Base-by-base conservation (phyloP, 441 rosid species). In the Eutrema salsugineum region DNA sequence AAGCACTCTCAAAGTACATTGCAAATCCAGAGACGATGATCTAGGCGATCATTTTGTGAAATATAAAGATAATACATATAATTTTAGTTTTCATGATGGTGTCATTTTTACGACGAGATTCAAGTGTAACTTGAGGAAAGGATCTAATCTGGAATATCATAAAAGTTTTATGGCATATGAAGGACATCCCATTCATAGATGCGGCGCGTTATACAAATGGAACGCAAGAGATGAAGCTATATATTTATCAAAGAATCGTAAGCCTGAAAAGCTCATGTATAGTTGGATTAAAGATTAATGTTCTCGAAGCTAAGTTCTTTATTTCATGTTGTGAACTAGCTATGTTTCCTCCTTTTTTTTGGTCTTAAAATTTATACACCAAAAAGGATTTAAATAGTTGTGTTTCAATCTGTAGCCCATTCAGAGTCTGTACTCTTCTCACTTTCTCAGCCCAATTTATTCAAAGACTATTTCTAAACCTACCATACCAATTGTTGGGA, bases 71-170 rank as follows among this genome's bases (percentile, higher is more conserved):
- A 17, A 4, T 40, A 4, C 62, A 11, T 71, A 71, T 20, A 51
- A 30, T 71, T 71, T 62, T 71, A 71, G 62, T 44, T 71, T 61
- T 71, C 46, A 32, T 51, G 75, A 71, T 51, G 0, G 19, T 42
- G 0, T 62, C 3, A 0, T 20, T 9, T 3, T 50, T 5, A 50
- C 12, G 4, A 70, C 75, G 16, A 8, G 0, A 16, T 48, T 70
- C 16, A 5, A 9, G 2, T 70, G 75, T 50, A 17, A 22, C n/a
- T n/a, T 70, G 24, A 49, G 22, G 43, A 70, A 70, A 15, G 68
- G 60, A 5, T 33, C 27, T 28, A 6, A 2, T 3, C 1, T 30
- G 35, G 61, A 50, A 17, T 70, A 70, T 50, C 53, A 70, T 9
- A n/a, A 7, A 17, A 6, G 8, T 3, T 60, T 50, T 50, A 6